Evolutionary conservation across 1,139 yeast species (phyloP).

Genomic region (Arxiozyma slooffiae): DNA sequence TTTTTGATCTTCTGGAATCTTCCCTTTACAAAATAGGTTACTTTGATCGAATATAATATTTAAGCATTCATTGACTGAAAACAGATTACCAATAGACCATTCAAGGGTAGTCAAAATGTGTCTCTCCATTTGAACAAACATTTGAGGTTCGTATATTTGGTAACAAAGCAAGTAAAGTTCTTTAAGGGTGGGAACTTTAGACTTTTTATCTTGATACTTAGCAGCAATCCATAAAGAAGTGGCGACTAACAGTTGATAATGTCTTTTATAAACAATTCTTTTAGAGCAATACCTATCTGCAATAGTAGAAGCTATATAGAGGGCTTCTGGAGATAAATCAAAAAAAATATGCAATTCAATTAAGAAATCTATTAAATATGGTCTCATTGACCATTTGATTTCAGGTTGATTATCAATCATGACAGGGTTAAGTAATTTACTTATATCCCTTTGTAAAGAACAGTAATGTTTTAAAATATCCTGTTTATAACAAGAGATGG

Average conservation of each 20-base stretch:
- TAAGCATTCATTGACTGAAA: slow-evolving; percentile 15
- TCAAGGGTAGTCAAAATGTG: slow-evolving; percentile 77
- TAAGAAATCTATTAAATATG: slow-evolving; percentile 71
- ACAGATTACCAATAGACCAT: slow-evolving; percentile 40
- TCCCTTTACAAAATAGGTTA: not conserved
- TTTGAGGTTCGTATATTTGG: slow-evolving; percentile 73
- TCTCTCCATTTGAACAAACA: slow-evolving; percentile 93
- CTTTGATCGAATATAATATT: slow-evolving; percentile 3
- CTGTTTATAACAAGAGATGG: slow-evolving; percentile 13
- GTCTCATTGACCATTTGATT: slow-evolving; percentile 49
- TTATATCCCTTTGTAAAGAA: slow-evolving; percentile 7
- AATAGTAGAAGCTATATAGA: slow-evolving; percentile 45
- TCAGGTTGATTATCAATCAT: slow-evolving; percentile 89
- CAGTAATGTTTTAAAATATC: slow-evolving; percentile 14
- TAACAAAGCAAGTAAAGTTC: slow-evolving; percentile 31
- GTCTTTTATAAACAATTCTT: slow-evolving; percentile 83
- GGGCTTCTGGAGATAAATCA: slow-evolving; percentile 6
- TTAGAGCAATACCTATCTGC: slow-evolving; percentile 87
- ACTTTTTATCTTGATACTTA: slow-evolving; percentile 47
- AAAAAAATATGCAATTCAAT: slow-evolving; percentile 39
- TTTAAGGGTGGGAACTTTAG: slow-evolving; percentile 7
- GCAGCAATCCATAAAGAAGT: slow-evolving; percentile 94
- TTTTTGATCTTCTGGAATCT: slow-evolving; percentile 1
- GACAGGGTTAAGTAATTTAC: slow-evolving; percentile 12
- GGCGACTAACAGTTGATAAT: slow-evolving; percentile 86